Conservation (phyloP, 129 eudicot genomes). For the Helianthus annuus region DNA sequence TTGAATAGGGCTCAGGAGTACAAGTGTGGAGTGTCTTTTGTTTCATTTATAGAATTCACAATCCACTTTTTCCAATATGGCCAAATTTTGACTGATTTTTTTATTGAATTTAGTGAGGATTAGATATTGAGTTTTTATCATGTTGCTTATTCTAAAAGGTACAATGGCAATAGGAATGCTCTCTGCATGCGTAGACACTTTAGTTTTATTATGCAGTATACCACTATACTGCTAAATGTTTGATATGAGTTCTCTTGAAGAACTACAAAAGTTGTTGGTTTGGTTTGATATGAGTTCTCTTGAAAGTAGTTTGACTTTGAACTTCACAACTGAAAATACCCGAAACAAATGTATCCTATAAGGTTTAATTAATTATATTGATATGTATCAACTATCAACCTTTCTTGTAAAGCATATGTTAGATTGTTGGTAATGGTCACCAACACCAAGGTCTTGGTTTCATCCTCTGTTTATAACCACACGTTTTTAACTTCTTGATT, state of each 20-base stretch:
- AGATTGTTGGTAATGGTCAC: not conserved
- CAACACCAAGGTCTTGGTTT: not conserved
- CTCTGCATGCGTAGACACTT: not conserved
- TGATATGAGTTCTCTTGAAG: conserved; percentile 6
- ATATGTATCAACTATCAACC: not conserved
- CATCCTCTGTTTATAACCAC: not conserved
- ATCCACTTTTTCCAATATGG: too few species aligned
- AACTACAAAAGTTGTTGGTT: not conserved
- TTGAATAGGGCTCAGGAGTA: not conserved
- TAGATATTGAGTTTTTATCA: not conserved
- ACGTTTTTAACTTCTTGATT: not conserved
- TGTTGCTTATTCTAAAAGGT: conserved; percentile 16
- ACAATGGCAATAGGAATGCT: not conserved
- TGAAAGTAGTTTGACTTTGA: not conserved
- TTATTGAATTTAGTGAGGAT: not conserved
- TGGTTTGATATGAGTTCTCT: not conserved
- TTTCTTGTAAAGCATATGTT: not conserved
- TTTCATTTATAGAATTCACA: conserved; percentile 4
- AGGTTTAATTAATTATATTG: not conserved
- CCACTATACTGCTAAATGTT: conserved; percentile 7
- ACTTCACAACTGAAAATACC: conserved; percentile 1
- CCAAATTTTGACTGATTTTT: not conserved
- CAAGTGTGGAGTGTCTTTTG: not conserved
- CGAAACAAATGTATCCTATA: not conserved
- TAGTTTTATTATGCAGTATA: not conserved